Evolutionary conservation across 345 rosid species (phyloP).

Genomic region (Euphorbia peplus): DNA sequence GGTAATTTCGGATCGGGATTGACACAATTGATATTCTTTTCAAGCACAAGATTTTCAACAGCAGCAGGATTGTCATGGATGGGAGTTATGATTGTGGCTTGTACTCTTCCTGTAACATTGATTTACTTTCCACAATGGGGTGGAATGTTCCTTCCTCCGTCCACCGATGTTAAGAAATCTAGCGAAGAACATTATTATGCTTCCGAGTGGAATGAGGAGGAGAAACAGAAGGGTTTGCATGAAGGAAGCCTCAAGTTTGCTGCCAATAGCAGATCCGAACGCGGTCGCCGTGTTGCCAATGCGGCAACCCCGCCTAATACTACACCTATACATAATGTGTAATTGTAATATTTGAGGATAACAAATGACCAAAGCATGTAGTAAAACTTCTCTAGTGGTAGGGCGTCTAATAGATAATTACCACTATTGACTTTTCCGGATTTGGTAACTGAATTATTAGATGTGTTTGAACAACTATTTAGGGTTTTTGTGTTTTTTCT

Average conservation of each 20-base stretch:
- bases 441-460: too few relatives aligned
- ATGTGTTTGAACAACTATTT: too few relatives aligned
- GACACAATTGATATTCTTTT: constrained; percentile 66
- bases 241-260: constrained; percentile 67
- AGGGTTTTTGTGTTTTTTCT: too few relatives aligned
- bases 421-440: too few relatives aligned
- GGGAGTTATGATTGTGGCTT: constrained; percentile 67
- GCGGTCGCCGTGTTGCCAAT: constrained; percentile 45
- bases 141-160: constrained; percentile 59
- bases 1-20: constrained; percentile 81
- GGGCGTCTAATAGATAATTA: too few relatives aligned
- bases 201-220: constrained; percentile 68
- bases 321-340: constrained; percentile 46
- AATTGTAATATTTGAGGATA: neutral
- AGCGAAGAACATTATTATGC: constrained; percentile 57
- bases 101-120: constrained; percentile 57
- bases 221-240: constrained; percentile 55
- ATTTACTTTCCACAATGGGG: constrained; percentile 88
- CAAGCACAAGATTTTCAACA: constrained; percentile 48
- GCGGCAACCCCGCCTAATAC: constrained; percentile 43
- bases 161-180: constrained; percentile 38
- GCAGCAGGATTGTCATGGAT: constrained; percentile 55
- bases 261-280: constrained; percentile 66
- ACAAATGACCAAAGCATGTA: too few relatives aligned
- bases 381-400: too few relatives aligned